Base-by-base conservation (phyloP, 2,329 filamentous ascomycete genomes). In the Fonsecaea nubica region DNA sequence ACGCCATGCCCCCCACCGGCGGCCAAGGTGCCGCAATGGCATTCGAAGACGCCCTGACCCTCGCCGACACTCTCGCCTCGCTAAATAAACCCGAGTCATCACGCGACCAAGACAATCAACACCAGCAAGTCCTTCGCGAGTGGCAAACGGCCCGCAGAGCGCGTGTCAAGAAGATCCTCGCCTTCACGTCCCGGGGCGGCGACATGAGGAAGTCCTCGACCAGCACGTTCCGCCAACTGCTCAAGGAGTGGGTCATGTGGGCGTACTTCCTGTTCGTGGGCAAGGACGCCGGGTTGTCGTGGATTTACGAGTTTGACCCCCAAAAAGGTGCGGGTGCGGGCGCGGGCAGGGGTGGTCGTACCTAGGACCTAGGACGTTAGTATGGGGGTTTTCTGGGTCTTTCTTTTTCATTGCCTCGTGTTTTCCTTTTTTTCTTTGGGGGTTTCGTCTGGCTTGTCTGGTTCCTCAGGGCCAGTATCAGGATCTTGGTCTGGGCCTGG, bases 81-180 rank as follows among this genome's bases (percentile, higher is more conserved):
- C 13, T 66, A 18, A 35, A 42, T 48, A 35, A 32, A 55, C 63
- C 64, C 9, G 42, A 60, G 2, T 36, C 40, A 4, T 36, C 40
- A 1, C 60, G 40, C 45, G 42, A 56, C 18, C 53, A 52, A 40
- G 15, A 42, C 10, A 25, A 25, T 25, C 25, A 25, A 2, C 21
- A 36, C 12, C 21, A 35, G 3, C 35, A 71, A n/a, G 36, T 4
- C 18, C 48, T 25, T 2, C 25, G 25, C 2, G 25, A 48, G 13
- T 87, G 85, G 86, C 81, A 86, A 69, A 64, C 72, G 0, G 80
- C 81, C 12, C 75, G 85, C 8, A 82, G 85, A 71, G 77, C 76
- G 9, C 77, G 85, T 2, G 74, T 86, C 0, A 80, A 83, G 33
- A 79, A 75, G 58, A 76, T 87, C 1, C 72, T 85, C 32, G 78